Evolutionary conservation across 306 rosid species (phyloP).

Genomic region (Glycine tomentella): DNA sequence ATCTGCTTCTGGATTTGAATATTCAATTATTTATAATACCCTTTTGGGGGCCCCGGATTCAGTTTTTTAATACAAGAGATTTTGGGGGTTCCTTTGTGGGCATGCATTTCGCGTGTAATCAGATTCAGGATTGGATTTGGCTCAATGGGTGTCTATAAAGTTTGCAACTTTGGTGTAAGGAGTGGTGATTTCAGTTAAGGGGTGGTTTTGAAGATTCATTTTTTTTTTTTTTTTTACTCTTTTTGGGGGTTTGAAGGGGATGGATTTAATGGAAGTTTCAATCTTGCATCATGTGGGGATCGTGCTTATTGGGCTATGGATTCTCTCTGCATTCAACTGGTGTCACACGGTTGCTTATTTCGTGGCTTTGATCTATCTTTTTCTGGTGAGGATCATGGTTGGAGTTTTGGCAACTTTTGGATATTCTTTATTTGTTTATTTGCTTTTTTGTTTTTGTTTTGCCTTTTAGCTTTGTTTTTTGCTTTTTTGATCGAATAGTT

Average conservation of each 20-base stretch:
- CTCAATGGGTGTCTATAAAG: conserved; percentile 28
- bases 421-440: neutral
- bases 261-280: conserved; percentile 81
- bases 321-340: conserved; percentile 66
- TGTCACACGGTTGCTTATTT: conserved; percentile 71
- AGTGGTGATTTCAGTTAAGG: neutral
- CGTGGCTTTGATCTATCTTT: conserved; percentile 76
- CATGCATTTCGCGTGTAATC: conserved; percentile 32
- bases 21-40: neutral
- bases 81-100: conserved; percentile 19
- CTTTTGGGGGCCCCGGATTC: neutral
- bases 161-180: conserved; percentile 1
- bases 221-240: too few species aligned
- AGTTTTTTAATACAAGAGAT: conserved; percentile 2
- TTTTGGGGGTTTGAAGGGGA: conserved; percentile 21
- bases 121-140: conserved; percentile 2
- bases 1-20: conserved; percentile 1
- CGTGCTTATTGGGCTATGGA: conserved; percentile 67
- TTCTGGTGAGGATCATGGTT: conserved; percentile 58
- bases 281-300: conserved; percentile 83
- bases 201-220: conserved; percentile 1
- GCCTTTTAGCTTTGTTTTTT: neutral
- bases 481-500: conserved; percentile 6
- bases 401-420: conserved; percentile 8
- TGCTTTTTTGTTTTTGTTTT: neutral